Base-by-base conservation (phyloP, 1,139 yeast genomes). In the Wickerhamomyces sp. region DNA sequence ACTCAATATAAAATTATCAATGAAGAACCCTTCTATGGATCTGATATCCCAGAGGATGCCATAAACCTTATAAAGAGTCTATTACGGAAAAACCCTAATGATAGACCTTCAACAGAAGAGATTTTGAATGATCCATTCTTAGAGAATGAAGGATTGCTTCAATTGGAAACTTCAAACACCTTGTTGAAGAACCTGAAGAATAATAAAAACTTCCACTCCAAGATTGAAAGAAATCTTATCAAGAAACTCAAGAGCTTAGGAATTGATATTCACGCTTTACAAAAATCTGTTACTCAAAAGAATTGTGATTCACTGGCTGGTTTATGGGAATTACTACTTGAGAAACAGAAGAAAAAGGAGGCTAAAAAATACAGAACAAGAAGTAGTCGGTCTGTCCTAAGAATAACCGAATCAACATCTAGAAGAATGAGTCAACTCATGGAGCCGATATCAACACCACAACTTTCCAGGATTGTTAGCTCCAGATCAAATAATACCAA, bases 241-340 rank as follows among this genome's bases (percentile, higher is more conserved):
- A 82, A 86, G 46, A 74, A 76, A 37, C 59, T 92, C 44, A 72
- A 75, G 34, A 73, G 80, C 40, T 64, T 81, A 16, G 86, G 89
- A 18, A 67, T 90, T 34, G 89, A 87, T 54, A 68, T 76, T 9
- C 83, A 79, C 9, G 65, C 72, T 6, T 64, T 92, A 27, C 80
- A 80, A 46, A 69, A 72, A 6, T 77, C 86, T 18, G 81, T 90
- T 2, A 55, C 65, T 18, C 68, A 75, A 40, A 75, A 75, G 38
- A 78, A 80, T 42, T 81, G 89, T 64, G 95, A 87, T 57, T 70
- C 89, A 0, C 63, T 87, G 19, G 81, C 90, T n/a, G 97, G 96
- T 0, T 70, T 86, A 44, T 92, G 95, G 84, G 83, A 81, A 34
- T 66, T 92, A 13, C 63, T 83, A 13, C 64, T 87, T 16, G 90